Evolutionary conservation across 202 grass and related monocot genomes (phyloP).

Genomic region (Panicum hallii): DNA sequence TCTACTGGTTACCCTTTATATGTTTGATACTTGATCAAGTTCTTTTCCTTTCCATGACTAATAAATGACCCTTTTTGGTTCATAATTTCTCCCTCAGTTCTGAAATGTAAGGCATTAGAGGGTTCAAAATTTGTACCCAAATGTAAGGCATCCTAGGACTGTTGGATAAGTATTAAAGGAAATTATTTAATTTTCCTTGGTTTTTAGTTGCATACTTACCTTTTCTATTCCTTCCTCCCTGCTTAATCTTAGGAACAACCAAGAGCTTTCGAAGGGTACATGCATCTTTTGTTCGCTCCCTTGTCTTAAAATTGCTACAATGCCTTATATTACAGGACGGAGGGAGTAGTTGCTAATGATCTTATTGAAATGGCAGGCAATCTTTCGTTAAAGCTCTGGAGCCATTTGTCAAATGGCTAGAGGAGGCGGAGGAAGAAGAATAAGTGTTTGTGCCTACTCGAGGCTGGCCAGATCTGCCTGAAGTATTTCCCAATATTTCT

Average conservation of each 20-base stretch:
- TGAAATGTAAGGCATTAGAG: no score
- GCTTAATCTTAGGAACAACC: no score
- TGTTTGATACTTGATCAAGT: neutral
- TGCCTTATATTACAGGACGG: no score
- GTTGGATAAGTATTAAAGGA: no score
- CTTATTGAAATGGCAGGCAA: conserved; percentile 55
- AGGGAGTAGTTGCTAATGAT: neutral
- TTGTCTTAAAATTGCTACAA: no score
- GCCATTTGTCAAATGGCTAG: conserved; percentile 88
- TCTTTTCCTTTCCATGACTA: neutral
- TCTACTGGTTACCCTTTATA: neutral
- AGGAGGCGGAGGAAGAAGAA: conserved; percentile 91
- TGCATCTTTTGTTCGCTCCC: no score
- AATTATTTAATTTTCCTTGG: no score
- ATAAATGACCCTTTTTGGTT: neutral
- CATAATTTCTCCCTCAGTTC: neutral
- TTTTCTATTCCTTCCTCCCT: no score
- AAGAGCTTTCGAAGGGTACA: no score
- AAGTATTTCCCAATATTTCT: conserved; percentile 34
- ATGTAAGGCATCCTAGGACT: no score
- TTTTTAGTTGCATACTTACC: no score
- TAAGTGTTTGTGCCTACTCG: conserved; percentile 25
- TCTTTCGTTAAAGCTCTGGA: conserved; percentile 88
- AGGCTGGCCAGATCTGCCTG: neutral
- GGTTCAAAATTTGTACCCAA: no score